Evolutionary conservation across 257 asterid species (phyloP), one percentile per base, ranked within the genome.

Genomic region (Solanum appendiculatum): DNA sequence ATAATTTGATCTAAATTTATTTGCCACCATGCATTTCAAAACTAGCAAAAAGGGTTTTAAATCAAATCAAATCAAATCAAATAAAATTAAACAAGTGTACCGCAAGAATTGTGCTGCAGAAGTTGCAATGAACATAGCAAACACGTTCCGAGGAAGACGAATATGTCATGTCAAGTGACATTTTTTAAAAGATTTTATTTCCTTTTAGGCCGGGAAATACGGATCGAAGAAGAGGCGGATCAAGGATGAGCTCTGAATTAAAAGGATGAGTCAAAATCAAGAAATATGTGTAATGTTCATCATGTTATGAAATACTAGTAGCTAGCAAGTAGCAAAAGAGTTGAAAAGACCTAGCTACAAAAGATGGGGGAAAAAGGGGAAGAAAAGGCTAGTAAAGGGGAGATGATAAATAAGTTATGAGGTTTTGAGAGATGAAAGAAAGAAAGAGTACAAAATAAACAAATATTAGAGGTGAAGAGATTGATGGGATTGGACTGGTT

Each of bases 31-130:
- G 82, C 82, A 74, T 18, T 9, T 34, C 18, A 34, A 12, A 37
- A 33, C 63, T 12, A 29, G 16, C 5, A 9, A 66, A 33, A 31
- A 40, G 12, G 31, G 54, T 23, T 39, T 63, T 1, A 68, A 48
- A 4, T 69, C 6, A 69, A 69, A 2, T 18, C 5, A 68, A 48
- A 4, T 69, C 6, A 69, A 69, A 2, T 18, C 5, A 15, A 51
- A 51, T 56, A 9, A 40, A 86, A 85, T 33, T 12, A 14, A 78
- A 69, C 42, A 56, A 39, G 36, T 78, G 91, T 96, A 96, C 99
- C 99, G 98, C 99, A 18, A 96, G 91, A 88, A 91, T 90, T 74
- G 98, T 96, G 96, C 93, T 94, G 98, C 98, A 96, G 91, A 92
- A 95, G 94, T 92, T 94, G 98, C 99, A 96, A 89, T 93, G 94